Conservation (phyloP, 768 basidiomycete species). For the Mycena olivaceomarginata region DNA sequence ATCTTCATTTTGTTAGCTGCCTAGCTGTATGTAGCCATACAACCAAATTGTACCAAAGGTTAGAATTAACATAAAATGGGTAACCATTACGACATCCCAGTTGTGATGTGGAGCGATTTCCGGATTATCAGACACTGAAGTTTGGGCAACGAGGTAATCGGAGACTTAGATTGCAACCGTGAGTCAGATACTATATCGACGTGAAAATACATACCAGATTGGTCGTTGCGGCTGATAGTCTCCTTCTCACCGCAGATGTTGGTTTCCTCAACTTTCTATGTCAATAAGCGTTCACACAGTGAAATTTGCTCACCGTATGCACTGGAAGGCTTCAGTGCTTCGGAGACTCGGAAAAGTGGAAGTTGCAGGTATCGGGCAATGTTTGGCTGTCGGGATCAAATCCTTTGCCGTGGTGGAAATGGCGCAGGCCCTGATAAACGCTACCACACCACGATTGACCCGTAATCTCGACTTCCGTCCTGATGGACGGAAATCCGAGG, state of each 20-base stretch:
- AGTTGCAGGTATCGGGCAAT: background rate
- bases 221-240: background rate
- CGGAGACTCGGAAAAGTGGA: background rate
- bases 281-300: background rate
- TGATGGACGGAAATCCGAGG: background rate
- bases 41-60: background rate
- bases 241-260: background rate
- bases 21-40: background rate
- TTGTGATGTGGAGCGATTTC: background rate
- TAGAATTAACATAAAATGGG: background rate
- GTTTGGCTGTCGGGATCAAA: constrained; percentile 6
- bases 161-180: too few relatives aligned
- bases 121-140: background rate
- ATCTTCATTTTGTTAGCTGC: too few relatives aligned
- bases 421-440: background rate
- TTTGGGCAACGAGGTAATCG: background rate
- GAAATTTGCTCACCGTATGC: background rate
- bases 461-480: background rate
- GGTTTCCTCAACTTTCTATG: background rate
- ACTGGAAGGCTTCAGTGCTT: background rate
- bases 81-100: background rate
- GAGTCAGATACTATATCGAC: background rate
- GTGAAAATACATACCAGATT: background rate
- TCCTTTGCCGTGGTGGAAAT: constrained; percentile 10
- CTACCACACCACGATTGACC: background rate